Percentiles rank a stretch among this genome's conserved stretches.
phyloP scores from a whole-genome alignment of 169 alveolate species.

The Cryptosporidium felis region DNA sequence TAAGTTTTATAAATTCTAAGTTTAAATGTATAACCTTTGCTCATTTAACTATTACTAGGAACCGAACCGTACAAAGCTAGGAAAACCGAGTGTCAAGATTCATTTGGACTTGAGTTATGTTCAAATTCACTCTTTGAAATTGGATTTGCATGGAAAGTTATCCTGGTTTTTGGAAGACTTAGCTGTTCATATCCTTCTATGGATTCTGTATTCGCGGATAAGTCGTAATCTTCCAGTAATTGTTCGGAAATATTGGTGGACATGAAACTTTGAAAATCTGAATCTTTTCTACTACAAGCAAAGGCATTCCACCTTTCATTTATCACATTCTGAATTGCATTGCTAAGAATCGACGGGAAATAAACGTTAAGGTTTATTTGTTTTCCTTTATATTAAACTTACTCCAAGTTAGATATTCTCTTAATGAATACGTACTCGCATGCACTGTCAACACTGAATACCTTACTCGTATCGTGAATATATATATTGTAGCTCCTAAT shows the following conservation, averaged over 20 bases:
- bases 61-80: no score
- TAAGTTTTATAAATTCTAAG: no score
- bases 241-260: neutral
- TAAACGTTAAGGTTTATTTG: neutral
- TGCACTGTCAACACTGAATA: slow-evolving; percentile 53
- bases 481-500: neutral
- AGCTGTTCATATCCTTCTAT: slow-evolving; percentile 3
- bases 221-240: slow-evolving; percentile 16
- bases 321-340: slow-evolving; percentile 24
- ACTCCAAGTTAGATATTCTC: slow-evolving; percentile 34
- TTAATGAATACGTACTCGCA: slow-evolving; percentile 5
- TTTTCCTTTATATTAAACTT: neutral
- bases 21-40: no score
- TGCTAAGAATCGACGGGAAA: neutral
- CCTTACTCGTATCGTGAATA: slow-evolving; percentile 43
- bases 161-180: slow-evolving; percentile 39
- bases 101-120: no score
- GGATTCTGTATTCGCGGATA: neutral
- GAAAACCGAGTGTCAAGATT: no score
- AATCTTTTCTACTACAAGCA: neutral
- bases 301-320: slow-evolving; percentile 50
- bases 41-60: no score
- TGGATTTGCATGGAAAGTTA: slow-evolving; percentile 62
- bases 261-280: slow-evolving; percentile 12
- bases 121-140: neutral